phyloP scores from a whole-genome alignment of 192 early-diverging fungal genomes.

The Podila clonocystis region DNA sequence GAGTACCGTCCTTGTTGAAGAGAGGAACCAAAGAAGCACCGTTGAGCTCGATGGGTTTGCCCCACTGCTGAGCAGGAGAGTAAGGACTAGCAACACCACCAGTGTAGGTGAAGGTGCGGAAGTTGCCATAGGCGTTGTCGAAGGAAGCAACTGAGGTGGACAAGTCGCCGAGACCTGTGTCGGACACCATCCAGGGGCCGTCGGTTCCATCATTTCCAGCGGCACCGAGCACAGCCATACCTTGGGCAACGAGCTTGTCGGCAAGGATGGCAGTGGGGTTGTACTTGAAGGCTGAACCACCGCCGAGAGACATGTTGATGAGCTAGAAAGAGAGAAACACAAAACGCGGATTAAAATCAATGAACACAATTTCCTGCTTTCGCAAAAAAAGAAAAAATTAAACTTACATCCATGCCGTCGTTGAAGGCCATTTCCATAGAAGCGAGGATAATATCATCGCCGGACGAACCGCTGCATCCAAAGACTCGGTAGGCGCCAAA shows the following conservation, averaged over 20 bases:
- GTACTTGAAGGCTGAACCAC: slow-evolving; percentile 64
- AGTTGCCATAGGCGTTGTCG: slow-evolving; percentile 17
- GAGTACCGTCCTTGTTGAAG: slow-evolving; percentile 20
- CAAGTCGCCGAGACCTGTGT: slow-evolving; percentile 65
- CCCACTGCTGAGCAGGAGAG: slow-evolving; percentile 4
- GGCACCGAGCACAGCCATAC: slow-evolving; percentile 73
- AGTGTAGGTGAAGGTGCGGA: slow-evolving; percentile 12
- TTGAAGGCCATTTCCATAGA: slow-evolving; percentile 56
- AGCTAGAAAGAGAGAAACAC: slow-evolving; percentile 46
- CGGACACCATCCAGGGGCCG: slow-evolving; percentile 65
- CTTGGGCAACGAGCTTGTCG: slow-evolving; percentile 54
- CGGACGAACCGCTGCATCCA: slow-evolving; percentile 55
- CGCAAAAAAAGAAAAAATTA: not conserved
- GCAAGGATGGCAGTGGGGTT: slow-evolving; percentile 60
- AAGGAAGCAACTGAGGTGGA: slow-evolving; percentile 52
- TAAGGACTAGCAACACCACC: slow-evolving; percentile 18
- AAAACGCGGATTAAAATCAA: no score
- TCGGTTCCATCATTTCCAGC: slow-evolving; percentile 80
- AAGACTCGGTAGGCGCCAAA: slow-evolving; percentile 70
- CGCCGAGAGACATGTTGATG: slow-evolving; percentile 76
- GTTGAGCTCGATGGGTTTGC: slow-evolving; percentile 53
- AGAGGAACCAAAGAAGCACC: slow-evolving; percentile 38
- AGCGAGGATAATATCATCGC: slow-evolving; percentile 62
- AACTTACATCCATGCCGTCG: slow-evolving; percentile 61
- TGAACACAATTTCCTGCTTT: no score